Base-by-base conservation (phyloP, 108 stramenopile genomes). In the Skeletonema potamos region DNA sequence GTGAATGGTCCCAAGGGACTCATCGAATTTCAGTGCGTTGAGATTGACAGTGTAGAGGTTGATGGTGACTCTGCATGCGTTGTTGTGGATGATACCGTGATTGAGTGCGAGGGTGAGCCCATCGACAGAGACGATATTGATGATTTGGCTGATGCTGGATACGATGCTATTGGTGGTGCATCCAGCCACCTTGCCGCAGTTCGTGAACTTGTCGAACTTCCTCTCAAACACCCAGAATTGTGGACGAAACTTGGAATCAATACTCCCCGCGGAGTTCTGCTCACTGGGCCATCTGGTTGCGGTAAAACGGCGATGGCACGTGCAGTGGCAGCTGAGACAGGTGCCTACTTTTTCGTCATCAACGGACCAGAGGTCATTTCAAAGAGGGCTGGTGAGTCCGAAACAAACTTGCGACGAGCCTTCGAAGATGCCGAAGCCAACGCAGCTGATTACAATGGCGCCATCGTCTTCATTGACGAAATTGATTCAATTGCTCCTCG, bases 391-490 rank as follows among this genome's bases (percentile, higher is more conserved):
- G 99, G 99, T 63, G 97, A 98, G 72, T 85, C 84, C 68, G 94
- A 96, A 65, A 89, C 92, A 18, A 96, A 96, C 44, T 77, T 96
- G 37, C 82, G 94, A 32, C 87, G 90, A 43, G 92, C 92, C 44
- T 96, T 96, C 66, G 92, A 93, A 82, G 92, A 92, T 73, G 96
- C 97, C 9, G 92, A 96, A 73, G 87, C 88, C 2, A 96, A 96
- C 72, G 70, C 98, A 60, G 71, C 90, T 73, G 88, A 90, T 75
- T 84, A 96, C 72, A 87, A 88, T 48, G 96, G 96, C 10, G 85
- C 97, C 26, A 97, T 99, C 62, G 91, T 99, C 59, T 99, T 99
- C 66, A 97, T 99, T 79, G 99, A 99, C 72, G 99, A 99, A 69
- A 79, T 99, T 44, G 99, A 99, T 79, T 97, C 97, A 5, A 98